Evolutionary conservation across 2,329 filamentous ascomycete genomes (phyloP).

Genomic region (Sporothrix brasiliensis): DNA sequence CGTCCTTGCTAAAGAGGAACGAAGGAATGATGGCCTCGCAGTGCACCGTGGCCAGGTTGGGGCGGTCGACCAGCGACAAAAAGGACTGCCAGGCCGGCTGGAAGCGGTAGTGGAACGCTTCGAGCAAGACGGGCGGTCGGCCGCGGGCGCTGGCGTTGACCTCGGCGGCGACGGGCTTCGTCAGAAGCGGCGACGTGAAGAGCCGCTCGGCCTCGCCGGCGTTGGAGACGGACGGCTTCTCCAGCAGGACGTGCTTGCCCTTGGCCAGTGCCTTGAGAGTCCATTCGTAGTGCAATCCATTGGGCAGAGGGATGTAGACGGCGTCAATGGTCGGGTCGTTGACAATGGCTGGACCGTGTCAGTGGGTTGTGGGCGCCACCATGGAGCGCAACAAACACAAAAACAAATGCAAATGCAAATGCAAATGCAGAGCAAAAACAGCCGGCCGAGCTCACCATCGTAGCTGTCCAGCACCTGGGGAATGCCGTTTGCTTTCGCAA

Average conservation of each 20-base stretch:
- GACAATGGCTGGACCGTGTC: constrained; percentile 27
- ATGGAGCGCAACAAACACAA: neutral
- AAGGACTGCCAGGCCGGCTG: constrained; percentile 53
- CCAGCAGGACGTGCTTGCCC: constrained; percentile 59
- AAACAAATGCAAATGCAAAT: neutral
- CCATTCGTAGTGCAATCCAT: constrained; percentile 51
- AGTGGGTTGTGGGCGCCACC: neutral
- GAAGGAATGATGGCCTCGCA: constrained; percentile 41
- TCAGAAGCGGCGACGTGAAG: constrained; percentile 47
- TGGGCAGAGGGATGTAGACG: constrained; percentile 56
- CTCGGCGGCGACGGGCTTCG: constrained; percentile 38
- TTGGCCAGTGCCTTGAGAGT: constrained; percentile 51
- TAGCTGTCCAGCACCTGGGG: constrained; percentile 54
- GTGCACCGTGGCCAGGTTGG: constrained; percentile 45
- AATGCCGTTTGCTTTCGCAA: constrained; percentile 56
- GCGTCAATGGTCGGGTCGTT: constrained; percentile 49
- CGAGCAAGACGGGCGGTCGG: constrained; percentile 51
- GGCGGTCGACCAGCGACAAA: constrained; percentile 45
- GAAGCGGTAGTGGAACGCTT: constrained; percentile 58
- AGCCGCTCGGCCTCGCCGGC: constrained; percentile 49
- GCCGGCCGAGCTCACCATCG: constrained; percentile 45
- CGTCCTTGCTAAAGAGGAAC: constrained; percentile 42
- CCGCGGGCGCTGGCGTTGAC: constrained; percentile 10
- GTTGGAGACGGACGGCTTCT: constrained; percentile 57
- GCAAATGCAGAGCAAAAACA: neutral